Evolutionary conservation across 1,139 yeast species (phyloP).

Genomic region (Debaryomycetaceae sp.): DNA sequence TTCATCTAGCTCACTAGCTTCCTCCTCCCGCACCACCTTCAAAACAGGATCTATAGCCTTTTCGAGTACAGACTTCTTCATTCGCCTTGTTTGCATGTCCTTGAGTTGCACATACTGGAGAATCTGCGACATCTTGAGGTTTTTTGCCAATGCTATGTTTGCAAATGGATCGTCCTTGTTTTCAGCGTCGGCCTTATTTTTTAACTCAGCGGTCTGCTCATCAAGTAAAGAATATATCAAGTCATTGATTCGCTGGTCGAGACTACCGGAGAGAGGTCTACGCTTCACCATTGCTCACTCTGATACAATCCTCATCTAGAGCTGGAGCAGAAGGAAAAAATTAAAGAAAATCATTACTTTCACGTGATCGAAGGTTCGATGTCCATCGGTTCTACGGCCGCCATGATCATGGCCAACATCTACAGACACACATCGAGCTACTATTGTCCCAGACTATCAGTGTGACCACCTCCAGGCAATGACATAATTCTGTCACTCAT

Average conservation of each 20-base stretch:
- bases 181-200: conserved; percentile 17
- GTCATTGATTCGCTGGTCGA: conserved; percentile 51
- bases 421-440: too few species aligned
- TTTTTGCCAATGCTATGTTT: conserved; percentile 57
- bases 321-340: not conserved
- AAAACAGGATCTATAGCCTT: conserved; percentile 57
- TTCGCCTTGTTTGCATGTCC: conserved; percentile 64
- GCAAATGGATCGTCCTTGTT: conserved; percentile 32
- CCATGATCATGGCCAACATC: too few species aligned
- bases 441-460: too few species aligned
- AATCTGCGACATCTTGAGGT: conserved; percentile 49
- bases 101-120: conserved; percentile 53
- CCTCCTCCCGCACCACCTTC: conserved; percentile 43
- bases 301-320: not conserved
- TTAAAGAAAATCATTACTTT: not conserved
- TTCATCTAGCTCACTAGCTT: conserved; percentile 35
- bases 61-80: conserved; percentile 55
- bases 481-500: too few species aligned
- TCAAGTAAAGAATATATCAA: conserved; percentile 50
- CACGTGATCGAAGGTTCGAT: too few species aligned
- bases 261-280: conserved; percentile 22
- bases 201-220: conserved; percentile 46
- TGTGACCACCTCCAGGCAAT: too few species aligned
- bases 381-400: too few species aligned
- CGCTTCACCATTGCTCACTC: conserved; percentile 12